Conservation (phyloP, 441 rosid genomes). For the Flueggea neowawraea region DNA sequence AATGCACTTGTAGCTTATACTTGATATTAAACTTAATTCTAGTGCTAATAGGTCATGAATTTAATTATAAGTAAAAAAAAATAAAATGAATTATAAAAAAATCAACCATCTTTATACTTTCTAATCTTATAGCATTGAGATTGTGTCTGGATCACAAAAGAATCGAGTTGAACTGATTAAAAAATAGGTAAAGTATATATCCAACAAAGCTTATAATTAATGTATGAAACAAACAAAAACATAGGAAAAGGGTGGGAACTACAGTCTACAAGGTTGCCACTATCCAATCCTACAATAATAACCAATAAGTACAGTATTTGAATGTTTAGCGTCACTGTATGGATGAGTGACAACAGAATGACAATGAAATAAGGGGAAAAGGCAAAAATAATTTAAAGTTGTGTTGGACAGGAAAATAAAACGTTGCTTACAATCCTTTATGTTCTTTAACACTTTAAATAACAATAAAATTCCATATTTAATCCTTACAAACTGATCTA, state of each 20-base stretch:
- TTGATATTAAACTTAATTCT: too few relatives aligned
- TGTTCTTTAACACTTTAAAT: too few relatives aligned
- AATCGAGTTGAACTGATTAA: conserved; percentile 13
- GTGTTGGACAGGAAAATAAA: background rate
- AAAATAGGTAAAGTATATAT: background rate
- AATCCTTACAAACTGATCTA: too few relatives aligned
- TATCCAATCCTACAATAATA: conserved; percentile 11
- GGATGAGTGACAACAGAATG: conserved; percentile 18
- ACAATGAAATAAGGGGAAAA: conserved; percentile 13
- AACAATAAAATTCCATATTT: too few relatives aligned
- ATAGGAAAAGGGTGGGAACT: background rate
- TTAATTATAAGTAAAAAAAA: too few relatives aligned
- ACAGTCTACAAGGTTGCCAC: conserved; percentile 20
- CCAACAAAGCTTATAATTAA: conserved; percentile 29
- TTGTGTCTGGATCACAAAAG: conserved; percentile 3
- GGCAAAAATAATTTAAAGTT: background rate
- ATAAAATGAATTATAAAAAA: too few relatives aligned
- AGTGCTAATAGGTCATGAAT: too few relatives aligned
- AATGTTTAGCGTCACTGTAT: conserved; percentile 1
- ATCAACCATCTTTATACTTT: too few relatives aligned
- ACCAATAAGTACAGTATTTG: background rate
- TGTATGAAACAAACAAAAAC: conserved; percentile 1
- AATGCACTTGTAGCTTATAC: too few relatives aligned
- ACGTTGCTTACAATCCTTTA: too few relatives aligned
- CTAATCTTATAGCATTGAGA: background rate